These are phyloP conservation scores for Serendipita sp. DNA, from an alignment of 1,284 basidiomycete species.

Conservation along the genomic window DNA sequence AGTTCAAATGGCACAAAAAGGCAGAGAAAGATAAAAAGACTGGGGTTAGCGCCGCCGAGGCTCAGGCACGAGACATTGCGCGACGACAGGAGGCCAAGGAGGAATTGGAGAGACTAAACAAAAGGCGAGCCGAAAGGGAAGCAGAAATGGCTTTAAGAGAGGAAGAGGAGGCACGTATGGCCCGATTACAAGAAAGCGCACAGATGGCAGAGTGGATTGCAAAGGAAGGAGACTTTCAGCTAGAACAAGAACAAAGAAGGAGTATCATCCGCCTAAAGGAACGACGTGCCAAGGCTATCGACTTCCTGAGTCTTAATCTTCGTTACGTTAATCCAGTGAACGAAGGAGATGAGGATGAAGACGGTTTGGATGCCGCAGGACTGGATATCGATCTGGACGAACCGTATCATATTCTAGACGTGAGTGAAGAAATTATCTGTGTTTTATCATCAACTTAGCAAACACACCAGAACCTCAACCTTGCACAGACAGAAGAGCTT, in stretches of 20 bases:
- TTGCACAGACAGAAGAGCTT: slow-evolving; percentile 82
- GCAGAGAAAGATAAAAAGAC: slow-evolving; percentile 86
- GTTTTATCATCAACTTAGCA: slow-evolving; percentile 15
- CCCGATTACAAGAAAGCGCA: slow-evolving; percentile 79
- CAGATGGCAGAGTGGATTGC: slow-evolving; percentile 97
- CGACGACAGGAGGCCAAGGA: slow-evolving; percentile 84
- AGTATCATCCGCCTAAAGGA: slow-evolving; percentile 91
- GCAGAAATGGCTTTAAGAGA: slow-evolving; percentile 77
- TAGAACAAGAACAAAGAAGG: slow-evolving; percentile 83
- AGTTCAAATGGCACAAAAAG: slow-evolving; percentile 99
- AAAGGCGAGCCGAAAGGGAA: slow-evolving; percentile 81
- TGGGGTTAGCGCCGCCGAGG: slow-evolving; percentile 70
- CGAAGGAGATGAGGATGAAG: slow-evolving; percentile 49
- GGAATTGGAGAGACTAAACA: slow-evolving; percentile 85
- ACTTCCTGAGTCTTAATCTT: slow-evolving; percentile 86
- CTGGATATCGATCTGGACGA: slow-evolving; percentile 97
- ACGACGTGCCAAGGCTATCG: slow-evolving; percentile 89
- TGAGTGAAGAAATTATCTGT: slow-evolving; percentile 26
- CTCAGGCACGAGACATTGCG: slow-evolving; percentile 65
- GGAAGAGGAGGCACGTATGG: slow-evolving; percentile 82
- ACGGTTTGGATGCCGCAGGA: slow-evolving; percentile 61
- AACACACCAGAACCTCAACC: slow-evolving; percentile 56
- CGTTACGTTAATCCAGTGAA: slow-evolving; percentile 57
- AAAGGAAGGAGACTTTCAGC: slow-evolving; percentile 93
- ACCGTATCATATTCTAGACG: slow-evolving; percentile 92